Base-by-base conservation (phyloP, 768 basidiomycete genomes). In the Vararia minispora region DNA sequence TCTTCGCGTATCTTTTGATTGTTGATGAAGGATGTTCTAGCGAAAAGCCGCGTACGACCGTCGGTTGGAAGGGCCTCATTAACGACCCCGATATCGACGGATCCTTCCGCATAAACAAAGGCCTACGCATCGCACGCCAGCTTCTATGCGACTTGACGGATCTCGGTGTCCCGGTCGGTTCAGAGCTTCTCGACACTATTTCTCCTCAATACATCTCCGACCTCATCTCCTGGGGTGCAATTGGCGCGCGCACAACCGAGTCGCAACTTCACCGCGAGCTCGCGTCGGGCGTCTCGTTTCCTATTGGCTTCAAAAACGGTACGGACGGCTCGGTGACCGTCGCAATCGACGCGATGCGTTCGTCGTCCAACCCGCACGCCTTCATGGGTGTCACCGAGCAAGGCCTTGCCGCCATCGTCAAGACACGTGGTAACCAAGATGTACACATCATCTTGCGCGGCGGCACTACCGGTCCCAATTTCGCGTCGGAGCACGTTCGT, bases 291-390 rank as follows among this genome's bases (percentile, higher is more conserved):
- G 81, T 87, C 18, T 95, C 92, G 36, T 98, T 95, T 79, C 92
- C 95, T 16, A 89, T 97, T 47, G 88, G 90, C 7, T 99, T 99
- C 79, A 99, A 99, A 63, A 99, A 99, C 57, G 94, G 95, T 38
- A 99, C 95, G 3, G 94, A 98, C 58, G 95, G 95, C 39, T 79
- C 77, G 29, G 50, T 97, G 34, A 63, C 73, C 0, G 88, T 98
- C 25, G 94, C 94, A 3, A 84, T 98, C 40, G 95, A 99, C 58
- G 95, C 94, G 12, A 97, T 98, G 92, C 75, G 79, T 44, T 80
- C 88, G 0, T 76, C 88, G 10, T 83, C 80, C 3, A 83, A 90
- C 56, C 87, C 91, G 4, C 94, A 98, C 59, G 85, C 88, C 24
- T 98, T 98, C 70, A 89, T 98, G 82, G 92, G 83, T 50, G 83